A percentile compares a stretch with the other conserved stretches of the same genome.
Evolutionary conservation across 305 asterid genomes (phyloP).

Genomic region (Ajuga reptans): DNA sequence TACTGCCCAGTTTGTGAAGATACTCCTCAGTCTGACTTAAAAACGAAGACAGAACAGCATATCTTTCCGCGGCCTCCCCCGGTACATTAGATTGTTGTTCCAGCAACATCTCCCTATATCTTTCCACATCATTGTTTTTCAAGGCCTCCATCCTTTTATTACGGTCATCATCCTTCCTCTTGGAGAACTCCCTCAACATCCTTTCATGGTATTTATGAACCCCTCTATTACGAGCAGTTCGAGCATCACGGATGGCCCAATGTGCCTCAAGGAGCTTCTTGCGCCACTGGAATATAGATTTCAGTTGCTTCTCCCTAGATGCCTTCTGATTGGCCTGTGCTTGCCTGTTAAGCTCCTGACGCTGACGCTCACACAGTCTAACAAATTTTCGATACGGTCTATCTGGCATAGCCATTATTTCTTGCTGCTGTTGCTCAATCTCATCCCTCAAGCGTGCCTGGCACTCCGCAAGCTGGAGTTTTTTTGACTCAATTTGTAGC

Average conservation of each 20-base stretch:
- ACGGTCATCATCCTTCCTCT: slow-evolving; percentile 84
- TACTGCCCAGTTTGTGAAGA: slow-evolving; percentile 83
- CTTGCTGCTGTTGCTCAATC: slow-evolving; percentile 90
- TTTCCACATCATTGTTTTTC: slow-evolving; percentile 95
- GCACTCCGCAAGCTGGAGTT: slow-evolving; percentile 78
- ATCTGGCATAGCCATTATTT: slow-evolving; percentile 98
- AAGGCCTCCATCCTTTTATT: slow-evolving; percentile 96
- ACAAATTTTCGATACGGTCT: slow-evolving; percentile 91
- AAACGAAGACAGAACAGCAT: slow-evolving; percentile 89
- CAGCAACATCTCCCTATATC: slow-evolving; percentile 95
- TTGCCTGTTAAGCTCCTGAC: slow-evolving; percentile 90
- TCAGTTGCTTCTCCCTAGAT: slow-evolving; percentile 82
- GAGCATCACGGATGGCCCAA: slow-evolving; percentile 97
- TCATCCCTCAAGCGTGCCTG: slow-evolving; percentile 91
- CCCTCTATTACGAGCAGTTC: slow-evolving; percentile 94
- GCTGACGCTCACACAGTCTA: slow-evolving; percentile 92
- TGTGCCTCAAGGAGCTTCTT: slow-evolving; percentile 98
- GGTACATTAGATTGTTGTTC: slow-evolving; percentile 80
- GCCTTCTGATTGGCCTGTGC: slow-evolving; percentile 80
- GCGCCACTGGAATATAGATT: slow-evolving; percentile 93
- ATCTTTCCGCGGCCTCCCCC: slow-evolving; percentile 97
- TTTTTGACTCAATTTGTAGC: slow-evolving; percentile 89
- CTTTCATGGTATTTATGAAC: slow-evolving; percentile 97
- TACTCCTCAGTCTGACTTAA: slow-evolving; percentile 91
- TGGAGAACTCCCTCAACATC: slow-evolving; percentile 94